Evolutionary conservation across 2,329 filamentous ascomycete genomes (phyloP).

Genomic region (Xylaria sp.): DNA sequence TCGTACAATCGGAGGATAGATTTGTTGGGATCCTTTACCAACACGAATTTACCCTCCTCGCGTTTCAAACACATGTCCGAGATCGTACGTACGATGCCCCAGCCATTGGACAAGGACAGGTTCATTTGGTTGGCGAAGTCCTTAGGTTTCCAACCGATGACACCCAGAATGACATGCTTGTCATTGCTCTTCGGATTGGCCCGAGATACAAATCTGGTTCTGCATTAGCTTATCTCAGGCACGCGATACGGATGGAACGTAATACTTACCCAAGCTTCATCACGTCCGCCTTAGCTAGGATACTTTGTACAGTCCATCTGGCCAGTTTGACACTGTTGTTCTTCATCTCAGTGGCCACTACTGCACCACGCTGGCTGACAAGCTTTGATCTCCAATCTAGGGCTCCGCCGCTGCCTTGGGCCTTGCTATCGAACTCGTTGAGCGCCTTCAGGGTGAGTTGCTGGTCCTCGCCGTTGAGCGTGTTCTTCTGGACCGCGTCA

Average conservation of each 20-base stretch:
- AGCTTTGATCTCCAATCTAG: slow-evolving; percentile 98
- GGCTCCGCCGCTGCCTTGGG: slow-evolving; percentile 91
- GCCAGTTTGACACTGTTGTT: slow-evolving; percentile 99
- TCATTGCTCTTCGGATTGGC: slow-evolving; percentile 91
- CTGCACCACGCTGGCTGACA: slow-evolving; percentile 91
- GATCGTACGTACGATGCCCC: slow-evolving; percentile 98
- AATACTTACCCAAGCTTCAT: slow-evolving; percentile 92
- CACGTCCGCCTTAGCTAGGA: slow-evolving; percentile 94
- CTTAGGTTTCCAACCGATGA: slow-evolving; percentile 96
- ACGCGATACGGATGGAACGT: background rate
- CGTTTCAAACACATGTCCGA: slow-evolving; percentile 90
- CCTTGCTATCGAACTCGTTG: slow-evolving; percentile 99
- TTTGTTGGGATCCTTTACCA: slow-evolving; percentile 96
- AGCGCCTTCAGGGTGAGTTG: slow-evolving; percentile 92
- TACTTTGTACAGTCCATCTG: slow-evolving; percentile 96
- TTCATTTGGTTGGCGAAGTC: slow-evolving; percentile 99
- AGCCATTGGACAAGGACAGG: slow-evolving; percentile 93
- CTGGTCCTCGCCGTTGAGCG: slow-evolving; percentile 90
- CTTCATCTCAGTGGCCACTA: slow-evolving; percentile 99
- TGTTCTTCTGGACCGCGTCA: slow-evolving; percentile 95
- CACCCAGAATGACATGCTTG: slow-evolving; percentile 93
- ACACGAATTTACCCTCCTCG: slow-evolving; percentile 83
- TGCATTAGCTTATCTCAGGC: slow-evolving; percentile 28
- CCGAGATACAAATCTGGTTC: slow-evolving; percentile 87
- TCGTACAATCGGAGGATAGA: slow-evolving; percentile 91